Evolutionary conservation across 768 basidiomycete species (phyloP).

Genomic region (Kwoniella dejecticola): DNA sequence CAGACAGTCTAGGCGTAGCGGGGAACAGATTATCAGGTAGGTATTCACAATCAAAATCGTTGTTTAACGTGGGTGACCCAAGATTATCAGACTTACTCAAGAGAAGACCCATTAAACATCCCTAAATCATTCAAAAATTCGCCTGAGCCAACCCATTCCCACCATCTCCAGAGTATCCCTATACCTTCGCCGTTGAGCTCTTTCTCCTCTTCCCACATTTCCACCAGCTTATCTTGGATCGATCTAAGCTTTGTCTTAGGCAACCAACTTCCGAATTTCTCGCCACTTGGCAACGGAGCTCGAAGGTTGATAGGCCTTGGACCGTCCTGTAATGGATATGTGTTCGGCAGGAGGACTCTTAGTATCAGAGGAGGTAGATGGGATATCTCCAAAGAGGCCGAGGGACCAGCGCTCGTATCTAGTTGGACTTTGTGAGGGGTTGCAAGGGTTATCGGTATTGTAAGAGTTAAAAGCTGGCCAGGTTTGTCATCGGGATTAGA

Average conservation of each 20-base stretch:
- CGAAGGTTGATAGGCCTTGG: constrained; percentile 23
- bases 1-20: constrained; percentile 36
- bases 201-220: constrained; percentile 41
- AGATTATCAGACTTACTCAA: constrained; percentile 25
- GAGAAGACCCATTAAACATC: constrained; percentile 20
- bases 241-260: constrained; percentile 10
- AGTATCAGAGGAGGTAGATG: constrained; percentile 36
- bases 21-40: neutral
- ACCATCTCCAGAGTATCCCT: constrained; percentile 50
- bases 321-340: constrained; percentile 30
- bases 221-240: constrained; percentile 23
- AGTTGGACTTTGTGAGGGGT: constrained; percentile 4
- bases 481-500: constrained; percentile 27
- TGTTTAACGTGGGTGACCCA: too few species aligned
- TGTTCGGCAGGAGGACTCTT: constrained; percentile 25
- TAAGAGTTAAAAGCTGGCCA: constrained; percentile 25
- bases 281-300: constrained; percentile 23
- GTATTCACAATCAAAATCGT: too few species aligned
- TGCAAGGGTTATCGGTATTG: constrained; percentile 32
- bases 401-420: constrained; percentile 13
- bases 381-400: constrained; percentile 26
- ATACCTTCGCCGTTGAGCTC: constrained; percentile 31
- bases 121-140: constrained; percentile 40
- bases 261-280: constrained; percentile 27
- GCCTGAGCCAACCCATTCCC: constrained; percentile 50